phyloP scores from a whole-genome alignment of 2,329 filamentous ascomycete genomes.

The Calonectria pseudoturangicola region DNA sequence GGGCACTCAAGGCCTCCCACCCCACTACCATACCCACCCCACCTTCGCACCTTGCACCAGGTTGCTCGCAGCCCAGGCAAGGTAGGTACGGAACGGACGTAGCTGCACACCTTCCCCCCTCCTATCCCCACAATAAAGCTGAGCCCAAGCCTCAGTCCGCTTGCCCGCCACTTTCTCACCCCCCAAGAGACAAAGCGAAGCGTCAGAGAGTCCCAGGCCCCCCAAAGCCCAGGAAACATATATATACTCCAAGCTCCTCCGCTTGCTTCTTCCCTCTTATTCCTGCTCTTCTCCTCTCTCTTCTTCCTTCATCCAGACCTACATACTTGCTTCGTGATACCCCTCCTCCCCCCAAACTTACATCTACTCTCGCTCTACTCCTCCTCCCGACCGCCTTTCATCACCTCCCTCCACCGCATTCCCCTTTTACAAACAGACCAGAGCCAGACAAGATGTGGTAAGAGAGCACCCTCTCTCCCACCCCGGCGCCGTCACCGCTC shows the following conservation, averaged over 20 bases:
- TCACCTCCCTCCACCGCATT: constrained; percentile 25
- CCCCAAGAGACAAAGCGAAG: constrained; percentile 36
- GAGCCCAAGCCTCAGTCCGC: constrained; percentile 42
- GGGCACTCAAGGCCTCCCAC: constrained; percentile 36
- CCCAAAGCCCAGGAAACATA: constrained; percentile 42
- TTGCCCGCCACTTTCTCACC: constrained; percentile 33
- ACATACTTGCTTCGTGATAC: constrained; percentile 57
- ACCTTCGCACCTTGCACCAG: constrained; percentile 39
- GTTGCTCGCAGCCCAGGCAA: constrained; percentile 32
- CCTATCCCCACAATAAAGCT: constrained; percentile 42
- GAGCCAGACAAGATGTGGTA: constrained; percentile 56
- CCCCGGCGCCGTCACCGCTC: constrained; percentile 43
- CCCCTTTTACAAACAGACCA: constrained; percentile 38
- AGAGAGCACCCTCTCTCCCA: constrained; percentile 40
- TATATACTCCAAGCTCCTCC: constrained; percentile 53
- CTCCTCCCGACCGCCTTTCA: constrained; percentile 45
- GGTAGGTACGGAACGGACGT: constrained; percentile 29
- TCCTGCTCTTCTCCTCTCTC: constrained; percentile 51
- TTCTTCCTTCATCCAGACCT: constrained; percentile 48
- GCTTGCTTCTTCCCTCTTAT: constrained; percentile 44
- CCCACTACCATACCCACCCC: constrained; percentile 52
- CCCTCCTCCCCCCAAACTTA: constrained; percentile 46
- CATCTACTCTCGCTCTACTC: constrained; percentile 47
- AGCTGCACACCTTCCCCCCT: constrained; percentile 37
- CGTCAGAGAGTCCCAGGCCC: constrained; percentile 34